Conservation (phyloP, 495 filamentous ascomycete genomes). For the Penicillium crystallinum region DNA sequence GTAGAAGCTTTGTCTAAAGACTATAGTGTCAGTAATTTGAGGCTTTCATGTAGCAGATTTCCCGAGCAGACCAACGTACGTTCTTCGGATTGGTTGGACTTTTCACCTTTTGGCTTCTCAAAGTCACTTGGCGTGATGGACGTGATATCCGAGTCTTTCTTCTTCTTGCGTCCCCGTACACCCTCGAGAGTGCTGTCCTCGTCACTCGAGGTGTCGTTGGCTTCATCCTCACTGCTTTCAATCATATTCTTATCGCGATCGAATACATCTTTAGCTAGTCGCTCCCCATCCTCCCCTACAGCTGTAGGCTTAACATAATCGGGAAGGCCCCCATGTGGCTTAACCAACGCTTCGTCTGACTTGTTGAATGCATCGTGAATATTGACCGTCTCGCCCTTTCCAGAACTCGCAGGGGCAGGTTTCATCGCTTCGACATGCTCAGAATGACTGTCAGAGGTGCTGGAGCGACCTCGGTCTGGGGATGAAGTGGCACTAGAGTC, state of each 20-base stretch:
- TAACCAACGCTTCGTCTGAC: conserved; percentile 60
- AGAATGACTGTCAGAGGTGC: conserved; percentile 49
- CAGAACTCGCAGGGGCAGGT: conserved; percentile 28
- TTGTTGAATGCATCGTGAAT: conserved; percentile 56
- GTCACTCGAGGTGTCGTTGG: conserved; percentile 43
- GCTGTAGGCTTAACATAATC: conserved; percentile 36
- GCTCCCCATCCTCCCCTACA: conserved; percentile 43
- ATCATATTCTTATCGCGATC: conserved; percentile 51
- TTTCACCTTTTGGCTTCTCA: conserved; percentile 12
- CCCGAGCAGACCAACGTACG: conserved; percentile 46
- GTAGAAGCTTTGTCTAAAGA: conserved; percentile 4
- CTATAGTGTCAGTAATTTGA: not conserved
- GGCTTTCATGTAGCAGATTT: not conserved
- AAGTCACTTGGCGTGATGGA: conserved; percentile 18
- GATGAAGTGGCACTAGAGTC: conserved; percentile 59
- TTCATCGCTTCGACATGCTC: conserved; percentile 38
- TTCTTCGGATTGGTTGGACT: conserved; percentile 47
- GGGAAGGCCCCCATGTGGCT: conserved; percentile 50
- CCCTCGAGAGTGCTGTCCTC: conserved; percentile 37
- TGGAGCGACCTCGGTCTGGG: conserved; percentile 42
- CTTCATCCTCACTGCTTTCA: conserved; percentile 51
- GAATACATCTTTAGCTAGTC: conserved; percentile 69
- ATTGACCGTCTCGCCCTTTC: conserved; percentile 50
- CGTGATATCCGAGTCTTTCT: conserved; percentile 19
- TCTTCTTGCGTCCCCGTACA: conserved; percentile 30